phyloP scores from a whole-genome alignment of 202 grass and related monocot genomes.

The Bolboschoenoplectus hybrid region DNA sequence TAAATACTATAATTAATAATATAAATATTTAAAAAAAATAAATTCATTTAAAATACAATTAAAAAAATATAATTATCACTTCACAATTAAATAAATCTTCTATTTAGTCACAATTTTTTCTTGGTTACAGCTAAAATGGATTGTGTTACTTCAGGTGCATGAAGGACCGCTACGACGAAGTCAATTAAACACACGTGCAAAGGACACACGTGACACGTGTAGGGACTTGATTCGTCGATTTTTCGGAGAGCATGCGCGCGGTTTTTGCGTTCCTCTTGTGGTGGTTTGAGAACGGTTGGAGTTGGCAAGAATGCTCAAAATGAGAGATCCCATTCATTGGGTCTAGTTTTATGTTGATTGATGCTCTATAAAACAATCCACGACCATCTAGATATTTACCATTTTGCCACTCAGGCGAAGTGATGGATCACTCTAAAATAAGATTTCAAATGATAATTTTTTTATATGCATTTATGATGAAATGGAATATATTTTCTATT shows the following conservation, averaged over 20 bases:
- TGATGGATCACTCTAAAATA: no score
- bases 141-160: background rate
- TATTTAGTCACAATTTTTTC: background rate
- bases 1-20: no score
- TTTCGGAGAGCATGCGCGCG: background rate
- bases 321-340: slow-evolving; percentile 2
- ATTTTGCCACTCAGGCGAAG: background rate
- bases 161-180: background rate
- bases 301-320: slow-evolving; percentile 41
- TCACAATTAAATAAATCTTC: background rate
- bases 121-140: background rate
- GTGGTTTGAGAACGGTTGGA: slow-evolving; percentile 44
- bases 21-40: no score
- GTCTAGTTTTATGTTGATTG: background rate
- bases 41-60: no score
- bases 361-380: background rate
- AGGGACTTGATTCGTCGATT: background rate
- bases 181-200: slow-evolving; percentile 36
- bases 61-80: no score
- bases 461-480: no score
- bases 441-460: no score
- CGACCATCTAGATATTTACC: background rate
- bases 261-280: background rate
- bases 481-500: no score
- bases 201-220: background rate